Conservation (phyloP, 129 eudicot genomes). For the Ambrosia artemisiifolia region DNA sequence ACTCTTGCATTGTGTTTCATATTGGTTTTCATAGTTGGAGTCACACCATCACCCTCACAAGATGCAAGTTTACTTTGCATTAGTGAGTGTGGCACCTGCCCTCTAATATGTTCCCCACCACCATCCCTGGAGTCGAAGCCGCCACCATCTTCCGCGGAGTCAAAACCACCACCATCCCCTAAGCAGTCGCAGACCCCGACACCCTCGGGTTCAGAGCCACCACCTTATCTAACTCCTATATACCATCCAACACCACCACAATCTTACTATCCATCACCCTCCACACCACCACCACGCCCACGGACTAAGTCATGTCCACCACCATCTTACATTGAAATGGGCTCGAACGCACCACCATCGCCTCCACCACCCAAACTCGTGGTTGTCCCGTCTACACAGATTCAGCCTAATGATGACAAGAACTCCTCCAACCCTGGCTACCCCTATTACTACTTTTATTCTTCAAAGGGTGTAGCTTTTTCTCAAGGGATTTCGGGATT, state of each 20-base stretch:
- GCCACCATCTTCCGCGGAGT: conserved; percentile 10
- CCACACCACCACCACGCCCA: conserved; percentile 18
- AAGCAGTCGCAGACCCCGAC: conserved; percentile 33
- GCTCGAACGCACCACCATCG: conserved; percentile 31
- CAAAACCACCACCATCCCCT: conserved; percentile 25
- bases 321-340: conserved; percentile 34
- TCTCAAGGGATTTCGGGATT: conserved; percentile 5
- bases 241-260: conserved; percentile 32
- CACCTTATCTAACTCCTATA: conserved; percentile 38
- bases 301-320: conserved; percentile 40
- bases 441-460: conserved; percentile 59
- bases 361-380: conserved; percentile 34
- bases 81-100: conserved; percentile 78
- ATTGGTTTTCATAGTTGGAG: conserved; percentile 21
- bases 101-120: conserved; percentile 71
- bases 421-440: conserved; percentile 19
- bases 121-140: conserved; percentile 32
- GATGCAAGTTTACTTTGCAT: conserved; percentile 43
- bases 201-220: conserved; percentile 31
- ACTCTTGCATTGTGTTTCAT: conserved; percentile 15
- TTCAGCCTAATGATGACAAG: conserved; percentile 28
- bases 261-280: conserved; percentile 22
- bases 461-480: conserved; percentile 37
- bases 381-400: conserved; percentile 43
- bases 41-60: conserved; percentile 29